Percentiles rank a stretch among this genome's conserved stretches.
These are phyloP conservation scores for Globisporangium camurandrum DNA, from an alignment of 352 stramenopile species.

Conservation along the genomic window DNA sequence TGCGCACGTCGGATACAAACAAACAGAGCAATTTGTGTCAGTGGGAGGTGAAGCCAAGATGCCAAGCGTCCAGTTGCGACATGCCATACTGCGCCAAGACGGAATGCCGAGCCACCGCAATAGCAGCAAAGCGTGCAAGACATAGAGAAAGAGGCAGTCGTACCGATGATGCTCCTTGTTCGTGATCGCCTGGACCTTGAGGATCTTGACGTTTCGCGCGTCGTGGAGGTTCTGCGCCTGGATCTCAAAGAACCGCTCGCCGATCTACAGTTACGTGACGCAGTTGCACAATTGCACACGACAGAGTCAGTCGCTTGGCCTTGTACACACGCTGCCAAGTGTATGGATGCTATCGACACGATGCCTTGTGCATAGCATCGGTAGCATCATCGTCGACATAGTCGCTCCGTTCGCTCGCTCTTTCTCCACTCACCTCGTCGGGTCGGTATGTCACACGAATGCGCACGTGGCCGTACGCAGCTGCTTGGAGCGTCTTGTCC, in stretches of 20 bases:
- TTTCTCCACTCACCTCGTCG: slow-evolving; percentile 53
- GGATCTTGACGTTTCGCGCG: slow-evolving; percentile 77
- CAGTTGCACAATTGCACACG: no score
- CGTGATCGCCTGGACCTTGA: slow-evolving; percentile 80
- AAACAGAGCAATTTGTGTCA: no score
- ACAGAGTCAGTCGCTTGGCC: no score
- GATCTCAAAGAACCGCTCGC: slow-evolving; percentile 83
- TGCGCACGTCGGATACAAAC: no score
- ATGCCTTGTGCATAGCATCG: background rate
- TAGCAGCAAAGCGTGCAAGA: background rate
- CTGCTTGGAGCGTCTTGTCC: slow-evolving; percentile 73
- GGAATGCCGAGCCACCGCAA: no score
- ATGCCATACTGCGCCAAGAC: no score
- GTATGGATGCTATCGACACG: background rate
- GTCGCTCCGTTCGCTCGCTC: no score
- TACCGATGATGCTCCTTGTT: slow-evolving; percentile 87
- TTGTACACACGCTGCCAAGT: no score
- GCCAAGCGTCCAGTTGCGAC: no score
- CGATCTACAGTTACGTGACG: slow-evolving; percentile 54
- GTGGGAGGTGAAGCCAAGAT: no score
- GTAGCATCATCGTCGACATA: background rate
- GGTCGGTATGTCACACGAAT: slow-evolving; percentile 84
- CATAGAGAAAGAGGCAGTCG: background rate
- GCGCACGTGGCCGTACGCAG: slow-evolving; percentile 77
- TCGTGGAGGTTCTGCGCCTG: slow-evolving; percentile 84